Evolutionary conservation across 2,329 filamentous ascomycete species (phyloP), one percentile per base, ranked within the genome.

Genomic region (Macrophomina phaseolina): DNA sequence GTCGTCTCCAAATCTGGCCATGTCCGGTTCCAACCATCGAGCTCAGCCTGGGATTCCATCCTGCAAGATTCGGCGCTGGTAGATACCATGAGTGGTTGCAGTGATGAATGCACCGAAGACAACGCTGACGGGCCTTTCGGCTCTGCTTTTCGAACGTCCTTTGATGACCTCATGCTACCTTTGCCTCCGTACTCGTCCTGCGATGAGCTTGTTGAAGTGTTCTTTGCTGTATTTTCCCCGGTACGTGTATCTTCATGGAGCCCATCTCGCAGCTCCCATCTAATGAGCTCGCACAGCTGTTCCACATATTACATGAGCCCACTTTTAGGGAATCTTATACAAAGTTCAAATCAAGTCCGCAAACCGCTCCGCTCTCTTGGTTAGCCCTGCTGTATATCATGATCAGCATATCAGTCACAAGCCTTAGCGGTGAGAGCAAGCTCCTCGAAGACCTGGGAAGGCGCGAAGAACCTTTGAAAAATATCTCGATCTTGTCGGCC

Each of bases 161-260:
- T 52, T 11, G 49, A 52, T 5, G 49, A 52, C 14, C 49, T 52
- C 7, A 28, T 52, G 5, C 14, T 30, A 5, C 23, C 28, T 6
- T 30, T 52, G 7, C 49, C 49, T 14, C 49, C 49, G 14, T 5
- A 16, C 23, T 52, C 49, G 28, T 30, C 55, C n/a, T 64, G 62
- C 18, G 32, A 42, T 36, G 23, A 32, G n/a, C 34, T 64, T 12
- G 18, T 38, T 16, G 62, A 64, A 12, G 46, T 36, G 6, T 64
- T 64, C 62, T 64, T 64, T 12, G 40, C 38, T 4, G 12, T 64
- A 5, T 64, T 64, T 23, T 64, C 62, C 16, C 49, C 49, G 12
- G 49, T 52, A 16, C 1, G 49, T 16, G 23, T 23, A 23, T 30
- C 7, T 16, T 14, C 30, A 12, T 5, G 7, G 16, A 7, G 23